Evolutionary conservation across 2,329 filamentous ascomycete species (phyloP).

Genomic region (Lasiodiplodia theobromae): DNA sequence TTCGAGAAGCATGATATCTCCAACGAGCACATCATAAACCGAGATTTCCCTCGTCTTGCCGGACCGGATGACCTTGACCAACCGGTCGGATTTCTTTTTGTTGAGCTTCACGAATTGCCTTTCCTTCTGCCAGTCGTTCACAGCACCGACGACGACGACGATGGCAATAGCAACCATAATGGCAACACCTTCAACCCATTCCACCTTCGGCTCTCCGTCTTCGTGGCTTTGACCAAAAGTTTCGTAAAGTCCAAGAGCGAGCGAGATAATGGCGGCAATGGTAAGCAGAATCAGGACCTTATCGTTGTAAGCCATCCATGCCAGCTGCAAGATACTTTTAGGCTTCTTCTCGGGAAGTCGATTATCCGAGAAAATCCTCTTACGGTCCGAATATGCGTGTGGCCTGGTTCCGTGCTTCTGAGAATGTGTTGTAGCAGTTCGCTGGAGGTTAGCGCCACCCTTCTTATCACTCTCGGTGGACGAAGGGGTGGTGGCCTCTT

Average conservation of each 20-base stretch:
- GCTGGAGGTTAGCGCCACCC: conserved; percentile 28
- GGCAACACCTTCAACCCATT: conserved; percentile 84
- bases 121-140: conserved; percentile 85
- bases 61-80: conserved; percentile 78
- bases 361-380: conserved; percentile 67
- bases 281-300: conserved; percentile 75
- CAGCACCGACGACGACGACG: conserved; percentile 77
- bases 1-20: conserved; percentile 76
- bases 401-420: conserved; percentile 30
- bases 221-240: conserved; percentile 59
- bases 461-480: conserved; percentile 32
- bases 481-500: conserved; percentile 55
- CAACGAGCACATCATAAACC: conserved; percentile 74
- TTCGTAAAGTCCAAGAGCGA: conserved; percentile 74
- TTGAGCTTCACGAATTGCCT: conserved; percentile 82
- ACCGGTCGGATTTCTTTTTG: conserved; percentile 77
- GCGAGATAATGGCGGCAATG: conserved; percentile 70
- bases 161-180: conserved; percentile 79
- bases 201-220: conserved; percentile 61
- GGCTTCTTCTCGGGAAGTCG: conserved; percentile 68
- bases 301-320: conserved; percentile 77
- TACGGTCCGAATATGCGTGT: conserved; percentile 60
- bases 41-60: conserved; percentile 74
- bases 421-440: conserved; percentile 31
- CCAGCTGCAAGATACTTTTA: conserved; percentile 65